A percentile compares a stretch with the other conserved stretches of the same genome.
phyloP scores from a whole-genome alignment of 495 filamentous ascomycete species.

The Annulohypoxylon bovei region DNA sequence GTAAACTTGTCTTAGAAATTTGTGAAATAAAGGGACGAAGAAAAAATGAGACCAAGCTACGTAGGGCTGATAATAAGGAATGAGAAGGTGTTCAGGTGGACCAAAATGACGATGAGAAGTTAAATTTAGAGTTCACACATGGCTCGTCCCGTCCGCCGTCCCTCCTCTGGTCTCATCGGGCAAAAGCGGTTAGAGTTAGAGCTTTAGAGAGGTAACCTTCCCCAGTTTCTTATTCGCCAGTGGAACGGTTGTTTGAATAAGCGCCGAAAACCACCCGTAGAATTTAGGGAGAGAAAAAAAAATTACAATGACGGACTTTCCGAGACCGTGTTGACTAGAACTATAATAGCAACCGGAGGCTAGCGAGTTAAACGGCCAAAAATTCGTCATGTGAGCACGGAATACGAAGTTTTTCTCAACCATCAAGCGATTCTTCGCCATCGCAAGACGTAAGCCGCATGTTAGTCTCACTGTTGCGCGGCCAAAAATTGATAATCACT shows the following conservation, averaged over 20 bases:
- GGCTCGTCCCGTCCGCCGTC: neutral
- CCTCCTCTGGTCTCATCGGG: neutral
- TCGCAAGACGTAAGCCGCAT: constrained; percentile 21
- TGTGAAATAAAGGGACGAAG: neutral
- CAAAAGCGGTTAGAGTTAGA: neutral
- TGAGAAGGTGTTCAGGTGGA: no score
- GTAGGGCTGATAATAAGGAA: neutral
- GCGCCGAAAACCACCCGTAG: neutral
- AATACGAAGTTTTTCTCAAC: constrained; percentile 31
- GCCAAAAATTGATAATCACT: neutral
- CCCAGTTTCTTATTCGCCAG: neutral
- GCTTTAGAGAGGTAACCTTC: neutral
- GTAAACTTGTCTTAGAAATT: neutral
- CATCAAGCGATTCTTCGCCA: constrained; percentile 12
- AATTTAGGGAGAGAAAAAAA: neutral
- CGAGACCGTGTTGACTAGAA: constrained; percentile 11
- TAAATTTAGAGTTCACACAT: constrained; percentile 32
- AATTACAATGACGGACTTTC: constrained; percentile 12
- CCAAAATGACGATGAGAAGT: constrained; percentile 15
- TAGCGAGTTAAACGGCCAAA: neutral
- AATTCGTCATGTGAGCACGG: constrained; percentile 28
- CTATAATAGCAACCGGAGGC: neutral
- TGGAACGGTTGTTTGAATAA: neutral
- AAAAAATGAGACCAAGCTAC: neutral
- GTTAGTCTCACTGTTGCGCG: neutral